These are phyloP conservation scores for Populus davidiana DNA, from an alignment of 345 rosid species.

Conservation along the genomic window DNA sequence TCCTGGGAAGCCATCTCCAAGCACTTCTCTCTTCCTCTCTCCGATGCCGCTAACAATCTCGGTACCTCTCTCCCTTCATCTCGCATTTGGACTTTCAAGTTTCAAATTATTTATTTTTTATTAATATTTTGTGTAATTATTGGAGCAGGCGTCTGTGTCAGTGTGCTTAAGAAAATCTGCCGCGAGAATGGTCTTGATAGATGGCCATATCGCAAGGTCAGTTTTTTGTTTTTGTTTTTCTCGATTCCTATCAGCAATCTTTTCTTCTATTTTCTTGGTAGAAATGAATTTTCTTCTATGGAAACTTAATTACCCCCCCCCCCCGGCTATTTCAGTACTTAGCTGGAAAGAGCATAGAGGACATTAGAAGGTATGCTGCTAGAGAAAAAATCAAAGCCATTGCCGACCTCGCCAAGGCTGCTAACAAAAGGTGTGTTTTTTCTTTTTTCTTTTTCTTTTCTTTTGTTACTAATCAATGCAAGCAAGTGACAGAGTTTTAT, in stretches of 20 bases:
- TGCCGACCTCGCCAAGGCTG: conserved; percentile 27
- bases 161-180: conserved; percentile 44
- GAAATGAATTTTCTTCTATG: background rate
- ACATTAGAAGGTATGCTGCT: conserved; percentile 33
- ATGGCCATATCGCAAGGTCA: conserved; percentile 47
- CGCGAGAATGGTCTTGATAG: conserved; percentile 48
- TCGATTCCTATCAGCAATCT: background rate
- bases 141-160: conserved; percentile 35
- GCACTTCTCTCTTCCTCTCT: conserved; percentile 38
- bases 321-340: conserved; percentile 16
- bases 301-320: background rate
- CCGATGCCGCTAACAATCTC: conserved; percentile 38
- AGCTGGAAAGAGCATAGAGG: conserved; percentile 40
- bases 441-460: too few species aligned
- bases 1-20: conserved; percentile 32
- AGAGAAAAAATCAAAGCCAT: conserved; percentile 28
- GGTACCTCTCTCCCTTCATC: conserved; percentile 11
- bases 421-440: conserved; percentile 27
- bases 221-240: background rate
- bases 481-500: too few species aligned
- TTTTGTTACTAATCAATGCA: too few species aligned
- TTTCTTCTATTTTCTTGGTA: background rate
- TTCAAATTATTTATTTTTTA: background rate
- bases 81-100: background rate
- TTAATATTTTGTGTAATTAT: background rate